Evolutionary conservation across 345 rosid genomes (phyloP), one percentile per base, ranked within the genome.

Genomic region (Syzygium jambos): DNA sequence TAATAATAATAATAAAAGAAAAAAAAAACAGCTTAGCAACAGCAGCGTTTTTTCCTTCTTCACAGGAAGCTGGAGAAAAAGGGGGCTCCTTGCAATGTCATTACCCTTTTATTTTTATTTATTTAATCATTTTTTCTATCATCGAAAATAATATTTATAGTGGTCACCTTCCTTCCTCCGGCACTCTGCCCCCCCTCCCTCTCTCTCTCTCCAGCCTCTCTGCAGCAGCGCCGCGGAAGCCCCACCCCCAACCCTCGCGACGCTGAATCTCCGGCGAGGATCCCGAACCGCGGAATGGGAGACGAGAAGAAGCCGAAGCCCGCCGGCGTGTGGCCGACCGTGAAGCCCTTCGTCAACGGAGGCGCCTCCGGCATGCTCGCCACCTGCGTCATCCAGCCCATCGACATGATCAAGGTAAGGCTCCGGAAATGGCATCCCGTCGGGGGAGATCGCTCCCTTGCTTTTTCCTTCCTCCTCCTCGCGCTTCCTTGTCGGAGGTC

Each of bases 301-400:
- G 97, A 93, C 63, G 95, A 90, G 92, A 96, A 96, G 98, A 96
- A 94, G 91, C 85, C 88, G 51, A 85, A 73, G 80, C 5, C 95
- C 2, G 54, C 85, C 52, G 94, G 99, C 73, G 95, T 93, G 6
- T 98, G 99, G 99, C 94, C 92, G 30, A 90, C 95, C n/a, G 90
- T 96, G 22, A 96, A 95, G 93, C 99, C 99, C 14, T 98, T 98
- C 90, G 96, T 93, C 87, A 98, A 98, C 92, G 99, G 99, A 7
- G 99, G 99, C 51, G 90, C 95, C 84, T 95, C 99, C 57, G 99
- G 99, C 53, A 98, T 98, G 99, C 98, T 96, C 80, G 99, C 99
- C 41, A 98, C 99, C 90, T 95, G 99, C 90, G 99, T 96, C 90
- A 94, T 98, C 91, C 99, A 98, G 88, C 99, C 99, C 59, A 91